phyloP scores from a whole-genome alignment of 1,284 basidiomycete species.

The Ceratobasidium sp. region DNA sequence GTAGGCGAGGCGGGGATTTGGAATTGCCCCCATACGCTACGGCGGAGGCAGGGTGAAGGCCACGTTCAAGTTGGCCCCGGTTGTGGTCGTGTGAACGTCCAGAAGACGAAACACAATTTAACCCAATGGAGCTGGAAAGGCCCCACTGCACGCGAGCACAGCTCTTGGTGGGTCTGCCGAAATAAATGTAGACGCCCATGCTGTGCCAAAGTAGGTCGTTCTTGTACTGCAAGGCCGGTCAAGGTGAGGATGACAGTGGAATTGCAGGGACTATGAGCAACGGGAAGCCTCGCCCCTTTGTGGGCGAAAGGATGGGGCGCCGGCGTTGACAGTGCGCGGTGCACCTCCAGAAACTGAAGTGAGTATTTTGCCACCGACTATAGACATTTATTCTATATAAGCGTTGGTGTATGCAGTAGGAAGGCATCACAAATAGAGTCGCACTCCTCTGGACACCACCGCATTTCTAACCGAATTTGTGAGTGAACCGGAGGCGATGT shows the following conservation, averaged over 20 bases:
- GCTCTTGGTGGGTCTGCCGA: background rate
- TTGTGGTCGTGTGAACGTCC: slow-evolving; percentile 1
- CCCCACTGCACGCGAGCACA: slow-evolving; percentile 1
- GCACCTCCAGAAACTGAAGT: background rate
- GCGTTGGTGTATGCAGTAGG: slow-evolving; percentile 2
- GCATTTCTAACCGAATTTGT: background rate
- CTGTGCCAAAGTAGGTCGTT: no score
- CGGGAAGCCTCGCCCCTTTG: background rate
- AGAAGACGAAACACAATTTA: background rate
- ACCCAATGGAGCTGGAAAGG: background rate
- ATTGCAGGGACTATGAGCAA: background rate
- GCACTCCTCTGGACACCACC: no score
- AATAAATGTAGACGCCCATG: slow-evolving; percentile 4
- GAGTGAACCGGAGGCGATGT: background rate
- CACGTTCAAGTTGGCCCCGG: slow-evolving; percentile 6
- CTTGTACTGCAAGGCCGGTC: no score
- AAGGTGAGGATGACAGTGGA: background rate
- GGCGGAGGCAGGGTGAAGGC: slow-evolving; percentile 7
- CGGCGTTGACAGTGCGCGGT: background rate
- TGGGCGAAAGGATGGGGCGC: background rate
- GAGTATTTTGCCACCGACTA: slow-evolving; percentile 6
- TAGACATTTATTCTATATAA: background rate
- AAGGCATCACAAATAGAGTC: slow-evolving; percentile 1
- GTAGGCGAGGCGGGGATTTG: no score
- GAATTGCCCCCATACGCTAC: no score